Base-by-base conservation (phyloP, 2,329 filamentous ascomycete species). In the Aspergillus nomiae region DNA sequence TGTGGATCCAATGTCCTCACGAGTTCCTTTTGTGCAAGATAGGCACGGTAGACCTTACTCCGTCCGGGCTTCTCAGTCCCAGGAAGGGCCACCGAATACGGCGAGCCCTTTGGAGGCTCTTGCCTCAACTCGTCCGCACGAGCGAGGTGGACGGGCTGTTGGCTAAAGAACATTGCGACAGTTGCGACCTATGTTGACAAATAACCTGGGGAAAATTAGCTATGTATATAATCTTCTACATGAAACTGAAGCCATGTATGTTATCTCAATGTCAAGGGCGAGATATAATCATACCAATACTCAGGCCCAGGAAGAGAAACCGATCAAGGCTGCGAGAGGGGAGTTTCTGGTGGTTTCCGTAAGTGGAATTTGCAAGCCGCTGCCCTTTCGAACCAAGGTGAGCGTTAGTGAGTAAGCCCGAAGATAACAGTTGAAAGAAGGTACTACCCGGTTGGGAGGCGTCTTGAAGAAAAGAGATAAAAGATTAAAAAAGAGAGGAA, bases 1-100 rank as follows among this genome's bases (percentile, higher is more conserved):
- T 87, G 78, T 21, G 92, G 90, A 74, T 95, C 90, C 67, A 91
- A 82, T 7, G 90, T 90, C 72, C 86, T 84, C 48, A 96, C 80
- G 61, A 96, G 83, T 63, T 86, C 87, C 78, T 96, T 89, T 62
- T 85, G 84, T 73, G 90, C 89, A 67, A 87, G 87, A 87, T 90
- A 96, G 78, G 97, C 90, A 65, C 95, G 88, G 80, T 98, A 98
- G 67, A 96, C 80, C 54, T 87, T 81, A 56, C 86, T 90, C 69
- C 93, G 89, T 63, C 89, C 91, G 56, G 91, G 88, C 64, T 84
- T 82, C 78, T 91, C 87, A 54, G 90, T 89, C 65, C 91, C 91
- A 0, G 92, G 90, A 24, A 99, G 72, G 14, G 92, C 82, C 16
- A 97, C 83, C 53, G 90, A 91, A 75, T 95, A 95, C 1, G 93